These are phyloP conservation scores for Aegilops bicornis DNA, from an alignment of 176 grass and related monocot species.

Conservation along the genomic window DNA sequence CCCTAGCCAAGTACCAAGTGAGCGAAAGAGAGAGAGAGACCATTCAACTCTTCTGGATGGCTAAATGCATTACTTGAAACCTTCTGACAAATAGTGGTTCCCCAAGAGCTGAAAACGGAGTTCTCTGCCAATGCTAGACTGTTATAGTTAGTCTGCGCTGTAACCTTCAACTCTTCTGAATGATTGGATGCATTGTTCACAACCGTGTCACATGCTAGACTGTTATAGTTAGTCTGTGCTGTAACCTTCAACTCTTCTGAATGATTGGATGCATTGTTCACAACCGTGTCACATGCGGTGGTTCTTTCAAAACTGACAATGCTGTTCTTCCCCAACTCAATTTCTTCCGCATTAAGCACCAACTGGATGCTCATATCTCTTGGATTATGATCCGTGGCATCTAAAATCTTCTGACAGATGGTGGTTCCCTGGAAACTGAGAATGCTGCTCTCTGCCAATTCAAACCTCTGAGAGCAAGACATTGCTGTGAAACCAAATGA, in stretches of 20 bases:
- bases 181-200: neutral
- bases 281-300: neutral
- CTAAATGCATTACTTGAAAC: conserved; percentile 1
- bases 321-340: neutral
- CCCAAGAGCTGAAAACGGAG: neutral
- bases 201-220: neutral
- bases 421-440: conserved; percentile 65
- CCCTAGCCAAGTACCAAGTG: conserved; percentile 13
- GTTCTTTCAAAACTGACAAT: conserved; percentile 14
- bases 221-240: too few species aligned
- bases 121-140: conserved; percentile 29
- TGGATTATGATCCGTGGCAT: neutral
- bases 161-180: conserved; percentile 14
- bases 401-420: conserved; percentile 60
- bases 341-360: conserved; percentile 9
- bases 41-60: conserved; percentile 32
- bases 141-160: neutral
- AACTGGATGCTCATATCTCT: neutral
- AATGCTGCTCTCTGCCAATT: conserved; percentile 43
- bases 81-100: conserved; percentile 21
- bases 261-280: neutral
- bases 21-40: conserved; percentile 15
- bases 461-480: conserved; percentile 35
- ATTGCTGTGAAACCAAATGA: conserved; percentile 63
- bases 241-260: conserved; percentile 3